Evolutionary conservation across 2,329 filamentous ascomycete species (phyloP), one percentile per base, ranked within the genome.

Genomic region (Fusarium lateritium): DNA sequence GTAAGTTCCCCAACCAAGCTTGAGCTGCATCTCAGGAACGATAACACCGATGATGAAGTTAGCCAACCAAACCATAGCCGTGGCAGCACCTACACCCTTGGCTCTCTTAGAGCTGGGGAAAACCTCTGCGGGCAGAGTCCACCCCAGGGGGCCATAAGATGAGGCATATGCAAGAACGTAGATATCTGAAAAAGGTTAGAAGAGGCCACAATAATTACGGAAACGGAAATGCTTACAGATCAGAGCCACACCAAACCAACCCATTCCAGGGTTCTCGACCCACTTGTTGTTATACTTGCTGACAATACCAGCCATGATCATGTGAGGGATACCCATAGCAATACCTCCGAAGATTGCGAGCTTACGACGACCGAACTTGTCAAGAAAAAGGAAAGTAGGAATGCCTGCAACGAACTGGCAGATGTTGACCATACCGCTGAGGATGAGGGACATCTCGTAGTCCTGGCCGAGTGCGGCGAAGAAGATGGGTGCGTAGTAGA

Each of bases 11-110:
- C 76, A 83, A 3, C 78, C 78, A 3, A 83, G 85, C 45, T 84
- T 82, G 52, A 85, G 76, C 4, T 88, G 79, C 40, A 89, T 80
- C 5, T 84, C 83, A 0, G 86, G 87, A 0, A 85, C 87, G 15
- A 86, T 83, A 15, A 87, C 80, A 13, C 86, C 85, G 51, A 75
- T 69, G 33, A 75, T 83, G 55, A 77, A 78, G 61, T 76, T 78
- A 3, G 68, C 70, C 5, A 82, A 51, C 80, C 79, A 82, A 24
- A 75, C 76, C 51, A 74, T 76, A 0, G 74, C 73, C 1, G 77
- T 78, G 1, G 76, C 70, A 7, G 76, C 67, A 1, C 74, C 78
- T 3, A 80, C 77, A 7, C 80, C 79, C 62, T 80, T 80, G 2
- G 78, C 75, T 6, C 79, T 73, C 22, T 65, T 76, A 2, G 77